A percentile compares a stretch with the other conserved stretches of the same genome.
These are phyloP conservation scores for Hydrangea macrophylla DNA, from an alignment of 148 eudicot genomes.

Conservation along the genomic window DNA sequence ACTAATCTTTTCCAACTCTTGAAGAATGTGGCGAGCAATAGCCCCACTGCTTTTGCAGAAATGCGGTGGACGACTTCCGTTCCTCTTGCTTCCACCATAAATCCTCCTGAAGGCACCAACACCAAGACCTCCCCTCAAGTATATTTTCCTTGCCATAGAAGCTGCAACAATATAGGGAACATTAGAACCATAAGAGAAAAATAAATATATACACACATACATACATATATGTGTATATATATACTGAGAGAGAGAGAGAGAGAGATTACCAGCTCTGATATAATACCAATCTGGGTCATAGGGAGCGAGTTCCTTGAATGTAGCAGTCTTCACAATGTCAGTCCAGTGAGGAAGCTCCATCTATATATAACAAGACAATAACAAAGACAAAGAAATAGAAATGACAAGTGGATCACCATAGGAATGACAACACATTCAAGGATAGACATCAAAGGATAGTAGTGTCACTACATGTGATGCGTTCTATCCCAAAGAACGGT, in stretches of 20 bases:
- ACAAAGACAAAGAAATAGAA: too few relatives aligned
- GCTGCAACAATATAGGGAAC: too few relatives aligned
- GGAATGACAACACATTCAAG: too few relatives aligned
- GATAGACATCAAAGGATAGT: too few relatives aligned
- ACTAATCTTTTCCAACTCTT: constrained; percentile 50
- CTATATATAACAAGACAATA: constrained; percentile 24
- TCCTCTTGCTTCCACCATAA: constrained; percentile 79
- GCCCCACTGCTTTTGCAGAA: constrained; percentile 79
- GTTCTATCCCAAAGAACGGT: too few relatives aligned
- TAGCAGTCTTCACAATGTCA: constrained; percentile 64
- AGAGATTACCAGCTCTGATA: constrained; percentile 53
- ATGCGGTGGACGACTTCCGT: constrained; percentile 80
- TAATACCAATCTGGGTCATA: constrained; percentile 68
- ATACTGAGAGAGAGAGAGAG: neutral
- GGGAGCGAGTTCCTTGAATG: constrained; percentile 60
- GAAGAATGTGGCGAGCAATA: constrained; percentile 75
- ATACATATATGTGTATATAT: neutral
- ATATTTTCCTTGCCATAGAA: constrained; percentile 82
- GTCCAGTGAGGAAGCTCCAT: constrained; percentile 71
- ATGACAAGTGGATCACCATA: too few relatives aligned
- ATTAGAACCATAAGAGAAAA: neutral
- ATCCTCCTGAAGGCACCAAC: constrained; percentile 77
- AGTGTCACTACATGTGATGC: too few relatives aligned
- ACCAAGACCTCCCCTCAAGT: constrained; percentile 77
- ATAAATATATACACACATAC: neutral